phyloP scores from a whole-genome alignment of 2,329 filamentous ascomycete genomes.

The Pseudogymnoascus sp. region DNA sequence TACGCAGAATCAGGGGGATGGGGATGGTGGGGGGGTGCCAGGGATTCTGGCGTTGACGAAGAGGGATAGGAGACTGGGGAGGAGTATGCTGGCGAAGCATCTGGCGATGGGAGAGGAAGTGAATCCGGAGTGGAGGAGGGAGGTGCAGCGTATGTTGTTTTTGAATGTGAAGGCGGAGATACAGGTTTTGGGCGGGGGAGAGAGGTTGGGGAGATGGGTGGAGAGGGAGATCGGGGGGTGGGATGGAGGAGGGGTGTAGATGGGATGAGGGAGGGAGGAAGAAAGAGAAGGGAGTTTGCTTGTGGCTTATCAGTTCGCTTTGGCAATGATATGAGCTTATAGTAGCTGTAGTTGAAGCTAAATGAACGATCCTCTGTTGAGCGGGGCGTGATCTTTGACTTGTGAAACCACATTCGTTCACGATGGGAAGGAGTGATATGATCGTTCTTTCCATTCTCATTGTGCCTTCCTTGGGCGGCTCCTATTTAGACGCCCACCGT shows the following conservation, averaged over 20 bases:
- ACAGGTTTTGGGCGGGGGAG: conserved; percentile 51
- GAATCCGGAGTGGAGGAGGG: conserved; percentile 37
- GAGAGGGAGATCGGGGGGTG: conserved; percentile 14
- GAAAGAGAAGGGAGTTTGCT: not conserved
- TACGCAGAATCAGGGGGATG: not conserved
- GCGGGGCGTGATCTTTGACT: not conserved
- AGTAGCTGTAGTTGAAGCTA: not conserved
- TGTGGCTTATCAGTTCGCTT: not conserved
- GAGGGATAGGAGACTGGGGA: conserved; percentile 50
- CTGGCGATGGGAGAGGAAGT: conserved; percentile 22
- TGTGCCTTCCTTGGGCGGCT: not conserved
- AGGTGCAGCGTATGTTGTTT: conserved; percentile 66
- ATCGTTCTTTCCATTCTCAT: not conserved
- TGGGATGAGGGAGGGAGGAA: not conserved
- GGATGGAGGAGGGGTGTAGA: not conserved
- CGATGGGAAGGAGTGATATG: not conserved
- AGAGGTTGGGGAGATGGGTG: conserved; percentile 24
- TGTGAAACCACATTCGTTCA: not conserved
- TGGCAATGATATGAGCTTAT: not conserved
- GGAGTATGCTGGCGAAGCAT: conserved; percentile 42
- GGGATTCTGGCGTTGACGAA: conserved; percentile 32
- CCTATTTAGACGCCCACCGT: not conserved
- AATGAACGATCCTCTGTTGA: not conserved
- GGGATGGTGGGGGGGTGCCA: conserved; percentile 26
- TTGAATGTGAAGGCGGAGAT: conserved; percentile 71